Conservation (phyloP, 1,139 yeast genomes). For the Candida glucosophila region DNA sequence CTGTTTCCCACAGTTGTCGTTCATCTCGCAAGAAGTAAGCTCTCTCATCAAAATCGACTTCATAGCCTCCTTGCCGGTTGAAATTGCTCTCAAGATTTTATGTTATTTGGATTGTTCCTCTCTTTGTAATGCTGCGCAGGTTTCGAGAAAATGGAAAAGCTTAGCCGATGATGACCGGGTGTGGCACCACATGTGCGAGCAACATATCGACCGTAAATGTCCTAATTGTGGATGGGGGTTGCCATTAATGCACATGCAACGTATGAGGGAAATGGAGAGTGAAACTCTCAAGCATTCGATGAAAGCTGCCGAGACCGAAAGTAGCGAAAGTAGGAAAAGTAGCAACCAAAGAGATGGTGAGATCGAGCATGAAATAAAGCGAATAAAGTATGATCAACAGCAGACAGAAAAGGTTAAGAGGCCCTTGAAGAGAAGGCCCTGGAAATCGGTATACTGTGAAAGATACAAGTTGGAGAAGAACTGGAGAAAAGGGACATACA, state of each 20-base stretch:
- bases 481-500: slow-evolving; percentile 82
- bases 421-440: slow-evolving; percentile 49
- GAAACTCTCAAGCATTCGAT: slow-evolving; percentile 20
- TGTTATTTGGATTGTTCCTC: slow-evolving; percentile 89
- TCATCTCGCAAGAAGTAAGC: slow-evolving; percentile 70
- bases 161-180: slow-evolving; percentile 94
- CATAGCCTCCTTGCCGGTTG: slow-evolving; percentile 76
- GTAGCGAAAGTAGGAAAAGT: slow-evolving; percentile 7
- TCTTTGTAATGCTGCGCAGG: slow-evolving; percentile 89
- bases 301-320: slow-evolving; percentile 20
- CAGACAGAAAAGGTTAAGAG: slow-evolving; percentile 5
- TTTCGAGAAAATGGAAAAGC: slow-evolving; percentile 73
- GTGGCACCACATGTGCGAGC: slow-evolving; percentile 98
- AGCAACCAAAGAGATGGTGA: slow-evolving; percentile 6
- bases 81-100: slow-evolving; percentile 72
- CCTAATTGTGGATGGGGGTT: slow-evolving; percentile 99
- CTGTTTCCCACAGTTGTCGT: slow-evolving; percentile 89
- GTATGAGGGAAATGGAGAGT: slow-evolving; percentile 48
- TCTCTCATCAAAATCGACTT: slow-evolving; percentile 82
- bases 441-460: slow-evolving; percentile 93
- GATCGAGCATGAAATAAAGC: slow-evolving; percentile 8
- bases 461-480: slow-evolving; percentile 84
- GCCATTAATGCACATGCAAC: slow-evolving; percentile 79
- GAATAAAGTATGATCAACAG: slow-evolving; percentile 6
- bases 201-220: slow-evolving; percentile 93